phyloP scores from a whole-genome alignment of 495 filamentous ascomycete genomes.

The Cudoniella acicularis region DNA sequence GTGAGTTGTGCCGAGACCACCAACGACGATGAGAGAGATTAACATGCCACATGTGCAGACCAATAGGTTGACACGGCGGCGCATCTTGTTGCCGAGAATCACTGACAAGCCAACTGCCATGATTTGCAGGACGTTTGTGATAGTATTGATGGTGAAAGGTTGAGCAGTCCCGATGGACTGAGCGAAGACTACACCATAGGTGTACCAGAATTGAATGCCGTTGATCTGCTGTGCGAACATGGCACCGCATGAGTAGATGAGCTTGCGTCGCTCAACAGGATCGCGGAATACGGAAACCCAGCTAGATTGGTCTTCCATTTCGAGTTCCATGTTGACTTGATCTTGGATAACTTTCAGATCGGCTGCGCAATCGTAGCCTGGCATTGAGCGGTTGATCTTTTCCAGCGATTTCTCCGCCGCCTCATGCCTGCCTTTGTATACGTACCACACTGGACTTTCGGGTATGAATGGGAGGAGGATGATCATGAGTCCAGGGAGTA shows the following conservation, averaged over 20 bases:
- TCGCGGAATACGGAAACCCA: slow-evolving; percentile 32
- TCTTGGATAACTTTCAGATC: slow-evolving; percentile 29
- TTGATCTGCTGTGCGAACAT: slow-evolving; percentile 39
- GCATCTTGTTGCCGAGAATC: slow-evolving; percentile 32
- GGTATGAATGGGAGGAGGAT: slow-evolving; percentile 32
- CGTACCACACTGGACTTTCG: slow-evolving; percentile 35
- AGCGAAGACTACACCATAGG: slow-evolving; percentile 37
- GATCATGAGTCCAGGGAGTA: slow-evolving; percentile 32
- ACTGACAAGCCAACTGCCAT: slow-evolving; percentile 31
- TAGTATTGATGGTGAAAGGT: slow-evolving; percentile 35
- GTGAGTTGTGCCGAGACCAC: slow-evolving; percentile 34
- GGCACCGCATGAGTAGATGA: slow-evolving; percentile 32
- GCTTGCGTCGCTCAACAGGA: slow-evolving; percentile 35
- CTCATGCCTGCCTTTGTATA: slow-evolving; percentile 23
- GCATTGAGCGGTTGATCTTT: slow-evolving; percentile 30
- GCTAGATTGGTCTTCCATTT: slow-evolving; percentile 21
- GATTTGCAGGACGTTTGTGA: slow-evolving; percentile 36
- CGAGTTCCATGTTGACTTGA: slow-evolving; percentile 19
- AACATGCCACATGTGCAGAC: slow-evolving; percentile 29
- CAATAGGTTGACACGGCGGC: slow-evolving; percentile 30
- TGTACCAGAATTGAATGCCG: slow-evolving; percentile 39
- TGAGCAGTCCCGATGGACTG: slow-evolving; percentile 33
- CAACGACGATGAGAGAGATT: slow-evolving; percentile 31
- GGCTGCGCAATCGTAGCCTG: slow-evolving; percentile 24
- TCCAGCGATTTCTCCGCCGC: slow-evolving; percentile 28